These are phyloP conservation scores for Mycena epipterygia DNA, from an alignment of 768 basidiomycete species.

Conservation along the genomic window DNA sequence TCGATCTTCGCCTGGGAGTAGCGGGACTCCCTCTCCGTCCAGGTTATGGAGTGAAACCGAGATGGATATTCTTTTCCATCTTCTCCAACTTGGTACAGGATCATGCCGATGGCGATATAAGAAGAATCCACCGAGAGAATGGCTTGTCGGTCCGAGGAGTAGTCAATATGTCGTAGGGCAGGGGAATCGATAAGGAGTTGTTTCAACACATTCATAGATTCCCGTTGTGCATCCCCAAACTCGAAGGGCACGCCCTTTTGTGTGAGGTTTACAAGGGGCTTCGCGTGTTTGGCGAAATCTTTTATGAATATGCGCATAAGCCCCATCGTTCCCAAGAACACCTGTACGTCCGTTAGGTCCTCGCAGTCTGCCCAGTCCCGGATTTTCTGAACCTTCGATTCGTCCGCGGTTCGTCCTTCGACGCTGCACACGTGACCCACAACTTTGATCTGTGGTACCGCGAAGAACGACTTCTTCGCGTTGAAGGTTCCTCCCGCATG, in stretches of 20 bases:
- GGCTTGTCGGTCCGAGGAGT: background rate
- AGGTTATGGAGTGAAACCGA: too few relatives aligned
- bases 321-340: background rate
- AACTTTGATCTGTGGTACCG: background rate
- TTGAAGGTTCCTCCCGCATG: background rate
- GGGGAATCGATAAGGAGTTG: too few relatives aligned
- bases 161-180: background rate
- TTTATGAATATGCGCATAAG: background rate
- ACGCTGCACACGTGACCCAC: background rate
- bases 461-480: background rate
- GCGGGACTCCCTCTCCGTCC: too few relatives aligned
- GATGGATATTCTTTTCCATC: too few relatives aligned
- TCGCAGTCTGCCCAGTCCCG: background rate
- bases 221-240: background rate
- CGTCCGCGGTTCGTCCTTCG: background rate
- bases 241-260: background rate
- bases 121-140: too few relatives aligned
- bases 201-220: background rate
- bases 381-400: background rate
- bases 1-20: too few relatives aligned
- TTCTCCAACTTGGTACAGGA: too few relatives aligned
- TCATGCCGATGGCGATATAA: too few relatives aligned
- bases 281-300: background rate
- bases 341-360: background rate
- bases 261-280: background rate